Conservation (phyloP, 2,329 filamentous ascomycete species). For the Penicillium sp. region DNA sequence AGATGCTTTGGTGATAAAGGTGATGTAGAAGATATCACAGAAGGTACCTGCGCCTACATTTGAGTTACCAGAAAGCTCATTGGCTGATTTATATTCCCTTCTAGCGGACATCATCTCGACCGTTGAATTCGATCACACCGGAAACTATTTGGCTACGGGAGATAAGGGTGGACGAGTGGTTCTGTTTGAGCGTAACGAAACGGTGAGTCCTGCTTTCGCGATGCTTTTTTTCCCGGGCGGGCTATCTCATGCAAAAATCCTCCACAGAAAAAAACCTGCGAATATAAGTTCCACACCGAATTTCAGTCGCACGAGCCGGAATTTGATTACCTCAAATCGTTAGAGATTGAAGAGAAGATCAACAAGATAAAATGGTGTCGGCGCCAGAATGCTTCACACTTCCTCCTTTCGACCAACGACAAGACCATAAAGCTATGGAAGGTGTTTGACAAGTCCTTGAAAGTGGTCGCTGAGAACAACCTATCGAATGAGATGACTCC, state of each 20-base stretch:
- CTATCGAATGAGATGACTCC: conserved; percentile 92
- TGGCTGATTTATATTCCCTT: conserved; percentile 11
- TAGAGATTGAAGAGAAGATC: conserved; percentile 99
- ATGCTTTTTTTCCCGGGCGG: neutral
- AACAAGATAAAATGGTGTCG: conserved; percentile 99
- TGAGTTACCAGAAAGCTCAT: conserved; percentile 5
- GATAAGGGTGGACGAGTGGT: conserved; percentile 54
- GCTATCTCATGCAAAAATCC: neutral
- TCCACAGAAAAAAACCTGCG: conserved; percentile 94
- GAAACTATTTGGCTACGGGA: conserved; percentile 54
- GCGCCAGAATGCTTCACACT: conserved; percentile 97
- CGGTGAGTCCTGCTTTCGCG: conserved; percentile 54
- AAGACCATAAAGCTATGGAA: conserved; percentile 99
- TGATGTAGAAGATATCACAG: conserved; percentile 97
- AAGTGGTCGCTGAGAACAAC: conserved; percentile 98
- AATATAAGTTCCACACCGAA: conserved; percentile 99
- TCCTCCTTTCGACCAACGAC: conserved; percentile 96
- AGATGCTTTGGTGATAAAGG: conserved; percentile 99
- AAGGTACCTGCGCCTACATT: conserved; percentile 59
- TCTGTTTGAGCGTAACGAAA: conserved; percentile 77
- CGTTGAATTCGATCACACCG: conserved; percentile 55
- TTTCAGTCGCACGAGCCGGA: conserved; percentile 99
- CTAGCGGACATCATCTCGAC: conserved; percentile 54
- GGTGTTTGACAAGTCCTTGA: conserved; percentile 98
- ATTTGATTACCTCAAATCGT: conserved; percentile 98